phyloP scores from a whole-genome alignment of 2,329 filamentous ascomycete species.

The Pseudocercospora macadamiae region DNA sequence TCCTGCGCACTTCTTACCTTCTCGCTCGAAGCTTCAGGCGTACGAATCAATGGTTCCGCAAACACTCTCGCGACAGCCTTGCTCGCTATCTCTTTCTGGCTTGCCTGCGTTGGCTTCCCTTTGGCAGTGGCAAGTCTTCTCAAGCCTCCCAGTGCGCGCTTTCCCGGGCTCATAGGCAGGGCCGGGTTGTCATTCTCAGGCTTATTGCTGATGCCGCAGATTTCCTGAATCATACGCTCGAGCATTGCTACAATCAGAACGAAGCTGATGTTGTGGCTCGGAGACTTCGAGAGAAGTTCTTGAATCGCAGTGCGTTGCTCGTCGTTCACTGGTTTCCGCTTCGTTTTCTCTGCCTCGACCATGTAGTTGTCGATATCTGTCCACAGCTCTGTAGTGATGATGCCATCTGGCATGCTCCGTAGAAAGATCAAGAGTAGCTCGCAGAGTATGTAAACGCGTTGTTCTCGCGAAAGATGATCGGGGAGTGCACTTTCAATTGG shows the following conservation, averaged over 20 bases:
- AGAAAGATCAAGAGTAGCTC: constrained; percentile 77
- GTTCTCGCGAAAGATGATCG: constrained; percentile 63
- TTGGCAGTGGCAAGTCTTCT: constrained; percentile 43
- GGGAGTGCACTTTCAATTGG: constrained; percentile 65
- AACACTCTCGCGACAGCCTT: constrained; percentile 70
- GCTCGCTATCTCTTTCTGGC: constrained; percentile 49
- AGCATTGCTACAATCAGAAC: constrained; percentile 84
- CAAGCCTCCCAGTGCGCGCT: constrained; percentile 35
- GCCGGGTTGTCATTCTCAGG: constrained; percentile 30
- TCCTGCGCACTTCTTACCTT: constrained; percentile 64
- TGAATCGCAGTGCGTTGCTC: constrained; percentile 66
- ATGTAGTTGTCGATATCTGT: constrained; percentile 64
- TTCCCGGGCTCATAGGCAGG: constrained; percentile 40
- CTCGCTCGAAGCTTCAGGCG: constrained; percentile 48
- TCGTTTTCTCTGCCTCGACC: constrained; percentile 52
- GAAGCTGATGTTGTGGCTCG: constrained; percentile 85
- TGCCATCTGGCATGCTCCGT: constrained; percentile 72
- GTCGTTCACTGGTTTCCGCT: constrained; percentile 51
- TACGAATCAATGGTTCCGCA: constrained; percentile 63
- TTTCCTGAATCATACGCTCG: constrained; percentile 59
- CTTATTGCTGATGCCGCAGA: not conserved
- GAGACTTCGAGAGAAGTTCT: constrained; percentile 71
- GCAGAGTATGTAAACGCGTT: constrained; percentile 74
- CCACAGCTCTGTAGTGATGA: constrained; percentile 75
- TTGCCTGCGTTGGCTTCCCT: constrained; percentile 55